Evolutionary conservation across 2,329 filamentous ascomycete species (phyloP), one percentile per base, ranked within the genome.

Genomic region (Ophiocordyceps camponoti-rufipedis): DNA sequence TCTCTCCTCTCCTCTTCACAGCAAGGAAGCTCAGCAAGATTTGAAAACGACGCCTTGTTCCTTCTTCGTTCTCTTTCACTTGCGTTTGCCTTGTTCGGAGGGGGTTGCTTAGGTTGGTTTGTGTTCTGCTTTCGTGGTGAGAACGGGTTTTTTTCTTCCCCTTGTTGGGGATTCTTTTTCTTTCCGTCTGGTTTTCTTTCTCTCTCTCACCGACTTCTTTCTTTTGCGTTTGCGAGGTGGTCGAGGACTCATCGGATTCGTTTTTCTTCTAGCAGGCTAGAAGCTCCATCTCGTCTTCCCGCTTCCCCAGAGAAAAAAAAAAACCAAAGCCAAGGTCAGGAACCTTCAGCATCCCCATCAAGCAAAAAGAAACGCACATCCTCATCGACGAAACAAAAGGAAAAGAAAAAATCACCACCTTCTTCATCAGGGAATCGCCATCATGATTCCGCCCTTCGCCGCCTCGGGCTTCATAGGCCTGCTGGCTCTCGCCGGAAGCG

Each of bases 401-500:
- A 16, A 16, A 14, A 38, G 16, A 38, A 16, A 38, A 38, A 16
- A n/a, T 18, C 16, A 5, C 29, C 8, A 9, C 29, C 8, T 9
- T 12, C 29, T 10, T 31, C 29, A 31, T 31, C 29, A 31, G 9
- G 29, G 9, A 31, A 12, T 9, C 29, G 9, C 8, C 29, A 31
- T 31, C 29, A 31, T 16, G 35, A 38, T 16, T 14, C 14, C 14
- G 5, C 35, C 9, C 35, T n/a, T 8, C 35, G n/a, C 16, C 35
- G 35, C 35, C 35, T 6, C 14, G 35, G 51, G 55, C 47, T 47
- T 60, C 33, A 50, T 49, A 16, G 48, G 53, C 38, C 45, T 53
- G 4, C 48, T 67, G 28, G 56, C 64, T 38, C 50, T 66, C 43
- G 51, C 50, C 10, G 48, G 48, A 33, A 45, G 53, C 6, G 60